These are phyloP conservation scores for Scenedesmus sp. DNA, from an alignment of 163 green algal genomes.

Conservation along the genomic window DNA sequence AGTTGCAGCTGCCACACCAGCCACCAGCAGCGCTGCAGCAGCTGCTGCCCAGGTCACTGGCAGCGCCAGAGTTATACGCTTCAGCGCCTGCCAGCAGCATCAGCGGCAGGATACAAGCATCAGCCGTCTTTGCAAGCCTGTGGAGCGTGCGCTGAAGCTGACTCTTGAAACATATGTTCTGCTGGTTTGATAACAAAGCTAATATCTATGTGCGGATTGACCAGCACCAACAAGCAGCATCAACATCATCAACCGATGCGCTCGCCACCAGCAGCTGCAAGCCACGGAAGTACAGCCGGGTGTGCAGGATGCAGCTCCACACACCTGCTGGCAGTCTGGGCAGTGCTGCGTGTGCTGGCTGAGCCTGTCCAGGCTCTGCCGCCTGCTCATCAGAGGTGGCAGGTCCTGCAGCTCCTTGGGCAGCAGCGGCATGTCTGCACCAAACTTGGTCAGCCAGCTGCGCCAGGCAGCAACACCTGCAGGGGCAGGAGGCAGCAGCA, in stretches of 20 bases:
- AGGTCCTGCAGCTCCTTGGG: conserved; percentile 40
- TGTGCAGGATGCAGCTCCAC: neutral
- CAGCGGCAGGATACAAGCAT: neutral
- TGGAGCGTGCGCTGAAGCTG: too few species aligned
- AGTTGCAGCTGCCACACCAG: conserved; percentile 31
- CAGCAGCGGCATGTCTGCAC: conserved; percentile 31
- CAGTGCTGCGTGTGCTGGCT: conserved; percentile 68
- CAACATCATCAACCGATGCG: neutral
- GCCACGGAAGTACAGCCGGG: neutral
- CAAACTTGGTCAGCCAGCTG: conserved; percentile 59
- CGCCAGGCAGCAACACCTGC: conserved; percentile 56
- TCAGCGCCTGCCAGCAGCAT: conserved; percentile 28
- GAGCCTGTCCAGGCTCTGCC: conserved; percentile 58
- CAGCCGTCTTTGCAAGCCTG: too few species aligned
- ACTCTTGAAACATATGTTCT: too few species aligned
- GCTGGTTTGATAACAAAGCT: too few species aligned
- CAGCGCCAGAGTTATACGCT: conserved; percentile 38
- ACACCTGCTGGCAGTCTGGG: conserved; percentile 56
- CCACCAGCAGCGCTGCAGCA: conserved; percentile 33
- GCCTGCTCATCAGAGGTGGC: conserved; percentile 51
- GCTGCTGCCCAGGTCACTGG: conserved; percentile 35
- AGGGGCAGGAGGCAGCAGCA: neutral
- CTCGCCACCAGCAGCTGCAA: too few species aligned
- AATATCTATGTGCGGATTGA: too few species aligned
- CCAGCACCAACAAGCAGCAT: too few species aligned